Evolutionary conservation across 106 monocot genomes (phyloP).

Genomic region (Amphibolis antarctica): DNA sequence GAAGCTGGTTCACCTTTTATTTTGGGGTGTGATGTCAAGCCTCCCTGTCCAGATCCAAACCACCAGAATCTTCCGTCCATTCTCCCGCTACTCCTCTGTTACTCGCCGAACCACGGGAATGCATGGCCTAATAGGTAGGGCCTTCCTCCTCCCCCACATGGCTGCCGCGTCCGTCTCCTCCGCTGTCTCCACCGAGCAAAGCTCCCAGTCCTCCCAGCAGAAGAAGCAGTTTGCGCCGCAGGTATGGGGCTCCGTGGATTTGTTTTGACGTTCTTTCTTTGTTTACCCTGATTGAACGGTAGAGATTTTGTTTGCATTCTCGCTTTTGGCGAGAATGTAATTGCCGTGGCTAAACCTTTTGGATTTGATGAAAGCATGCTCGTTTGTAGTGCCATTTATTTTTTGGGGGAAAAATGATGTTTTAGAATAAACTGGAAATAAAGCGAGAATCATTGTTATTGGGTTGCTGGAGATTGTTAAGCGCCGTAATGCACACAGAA

Average conservation of each 20-base stretch:
- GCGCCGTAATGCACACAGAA: no score
- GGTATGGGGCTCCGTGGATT: not conserved
- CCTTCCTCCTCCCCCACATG: not conserved
- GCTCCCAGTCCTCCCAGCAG: not conserved
- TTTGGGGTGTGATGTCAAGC: not conserved
- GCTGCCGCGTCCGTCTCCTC: not conserved
- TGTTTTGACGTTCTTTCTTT: not conserved
- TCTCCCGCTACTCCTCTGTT: not conserved
- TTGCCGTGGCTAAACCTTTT: no score
- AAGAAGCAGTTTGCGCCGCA: not conserved
- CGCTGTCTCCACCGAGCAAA: not conserved
- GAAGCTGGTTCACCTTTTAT: not conserved
- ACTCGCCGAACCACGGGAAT: not conserved
- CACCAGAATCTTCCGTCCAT: constrained; percentile 7
- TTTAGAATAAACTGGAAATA: no score
- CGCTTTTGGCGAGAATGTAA: no score
- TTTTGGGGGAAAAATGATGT: no score
- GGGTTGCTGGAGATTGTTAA: no score
- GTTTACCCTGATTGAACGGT: not conserved
- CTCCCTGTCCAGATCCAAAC: not conserved
- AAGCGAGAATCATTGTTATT: no score
- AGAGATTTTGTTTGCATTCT: not conserved
- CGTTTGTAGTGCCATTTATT: no score
- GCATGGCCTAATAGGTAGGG: not conserved
- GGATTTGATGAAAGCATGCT: no score